phyloP scores from a whole-genome alignment of 305 asterid genomes.

The Fraxinus baroniana region DNA sequence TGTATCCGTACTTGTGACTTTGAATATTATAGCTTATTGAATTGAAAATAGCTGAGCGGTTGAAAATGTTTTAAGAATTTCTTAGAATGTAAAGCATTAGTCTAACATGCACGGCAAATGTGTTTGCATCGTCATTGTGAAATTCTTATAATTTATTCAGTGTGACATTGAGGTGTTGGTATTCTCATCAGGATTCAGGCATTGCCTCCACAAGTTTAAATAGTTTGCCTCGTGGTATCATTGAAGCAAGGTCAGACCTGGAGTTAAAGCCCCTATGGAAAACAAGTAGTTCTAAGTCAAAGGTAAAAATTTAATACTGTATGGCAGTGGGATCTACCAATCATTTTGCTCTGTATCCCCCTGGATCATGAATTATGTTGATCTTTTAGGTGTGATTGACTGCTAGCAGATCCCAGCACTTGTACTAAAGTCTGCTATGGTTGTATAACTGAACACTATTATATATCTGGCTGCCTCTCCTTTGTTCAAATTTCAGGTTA shows the following conservation, averaged over 20 bases:
- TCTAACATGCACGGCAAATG: not conserved
- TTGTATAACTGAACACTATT: not conserved
- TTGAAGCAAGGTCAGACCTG: slow-evolving; percentile 76
- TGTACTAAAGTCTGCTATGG: not conserved
- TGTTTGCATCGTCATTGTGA: slow-evolving; percentile 1
- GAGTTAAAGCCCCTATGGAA: slow-evolving; percentile 91
- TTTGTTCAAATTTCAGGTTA: slow-evolving; percentile 48
- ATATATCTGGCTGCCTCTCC: not conserved
- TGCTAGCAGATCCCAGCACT: not conserved
- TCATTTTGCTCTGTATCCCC: slow-evolving; percentile 5
- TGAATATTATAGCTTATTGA: not conserved
- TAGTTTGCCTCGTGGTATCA: slow-evolving; percentile 78
- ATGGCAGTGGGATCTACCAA: not conserved
- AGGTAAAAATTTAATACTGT: slow-evolving; percentile 42
- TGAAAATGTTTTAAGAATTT: not conserved
- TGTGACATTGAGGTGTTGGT: slow-evolving; percentile 18
- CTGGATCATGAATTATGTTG: not conserved
- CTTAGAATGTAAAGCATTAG: not conserved
- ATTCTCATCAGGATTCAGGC: slow-evolving; percentile 48
- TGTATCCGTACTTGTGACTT: not conserved
- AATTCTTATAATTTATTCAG: not conserved
- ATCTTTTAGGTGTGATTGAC: slow-evolving; percentile 7
- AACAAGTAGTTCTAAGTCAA: slow-evolving; percentile 57
- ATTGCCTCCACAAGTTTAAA: slow-evolving; percentile 40
- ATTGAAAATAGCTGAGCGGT: not conserved